Evolutionary conservation across 2,329 filamentous ascomycete genomes (phyloP).

Genomic region (Decorospora gaudefroyi): DNA sequence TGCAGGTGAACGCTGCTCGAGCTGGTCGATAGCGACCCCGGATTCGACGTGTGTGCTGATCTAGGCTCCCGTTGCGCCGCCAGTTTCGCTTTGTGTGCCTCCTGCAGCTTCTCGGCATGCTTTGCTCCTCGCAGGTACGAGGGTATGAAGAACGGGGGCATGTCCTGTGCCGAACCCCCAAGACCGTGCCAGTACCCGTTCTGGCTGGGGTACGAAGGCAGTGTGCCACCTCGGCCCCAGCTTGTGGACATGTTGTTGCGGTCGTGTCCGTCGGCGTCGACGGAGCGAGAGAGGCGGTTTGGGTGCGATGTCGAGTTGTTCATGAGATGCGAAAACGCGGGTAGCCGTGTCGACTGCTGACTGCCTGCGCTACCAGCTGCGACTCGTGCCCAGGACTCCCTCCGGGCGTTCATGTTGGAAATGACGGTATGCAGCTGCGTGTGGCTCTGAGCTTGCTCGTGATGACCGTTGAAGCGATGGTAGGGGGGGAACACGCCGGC

Average conservation of each 20-base stretch:
- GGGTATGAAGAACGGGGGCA: conserved; percentile 72
- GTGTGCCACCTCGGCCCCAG: conserved; percentile 49
- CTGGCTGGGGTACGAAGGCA: conserved; percentile 56
- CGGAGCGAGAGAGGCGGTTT: conserved; percentile 46
- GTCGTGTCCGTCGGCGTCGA: conserved; percentile 56
- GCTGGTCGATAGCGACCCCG: conserved; percentile 58
- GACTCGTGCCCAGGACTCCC: conserved; percentile 61
- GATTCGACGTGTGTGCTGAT: conserved; percentile 52
- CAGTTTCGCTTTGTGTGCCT: conserved; percentile 67
- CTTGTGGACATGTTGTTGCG: conserved; percentile 50
- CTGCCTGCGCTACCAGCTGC: conserved; percentile 56
- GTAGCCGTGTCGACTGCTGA: conserved; percentile 43
- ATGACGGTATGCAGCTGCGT: conserved; percentile 8
- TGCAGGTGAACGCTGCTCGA: conserved; percentile 63
- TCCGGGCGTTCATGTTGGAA: conserved; percentile 20
- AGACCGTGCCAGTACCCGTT: conserved; percentile 46
- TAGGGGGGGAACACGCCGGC: conserved; percentile 1
- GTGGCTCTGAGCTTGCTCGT: conserved; percentile 51
- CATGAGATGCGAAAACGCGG: conserved; percentile 61
- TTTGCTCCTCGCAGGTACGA: conserved; percentile 79
- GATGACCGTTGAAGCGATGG: conserved; percentile 6
- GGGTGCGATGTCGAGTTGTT: conserved; percentile 49
- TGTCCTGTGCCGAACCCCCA: conserved; percentile 33
- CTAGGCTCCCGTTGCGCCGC: conserved; percentile 52
- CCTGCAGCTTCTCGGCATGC: conserved; percentile 76